Conservation (phyloP, 306 rosid genomes). For the Prunus armeniaca region DNA sequence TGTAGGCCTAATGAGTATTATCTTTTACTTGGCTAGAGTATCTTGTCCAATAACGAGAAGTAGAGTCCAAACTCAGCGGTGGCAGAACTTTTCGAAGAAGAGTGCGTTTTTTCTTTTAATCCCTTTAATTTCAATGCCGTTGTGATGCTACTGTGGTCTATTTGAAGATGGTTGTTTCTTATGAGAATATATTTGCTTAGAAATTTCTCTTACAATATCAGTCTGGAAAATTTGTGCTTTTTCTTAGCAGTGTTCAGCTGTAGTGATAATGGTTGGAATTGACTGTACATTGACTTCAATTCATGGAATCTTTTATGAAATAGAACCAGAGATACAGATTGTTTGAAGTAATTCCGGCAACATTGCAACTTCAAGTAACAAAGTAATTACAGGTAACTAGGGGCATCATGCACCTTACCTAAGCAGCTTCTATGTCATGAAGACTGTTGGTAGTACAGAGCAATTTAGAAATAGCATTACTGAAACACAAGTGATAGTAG, state of each 20-base stretch:
- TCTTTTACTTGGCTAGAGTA: background rate
- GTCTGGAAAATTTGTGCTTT: background rate
- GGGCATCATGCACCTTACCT: too few relatives aligned
- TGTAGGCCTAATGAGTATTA: background rate
- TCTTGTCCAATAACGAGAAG: background rate
- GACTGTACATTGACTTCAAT: too few relatives aligned
- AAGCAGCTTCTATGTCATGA: too few relatives aligned
- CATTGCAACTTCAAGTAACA: background rate
- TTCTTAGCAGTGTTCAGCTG: background rate
- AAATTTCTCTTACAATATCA: background rate
- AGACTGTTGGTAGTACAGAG: too few relatives aligned
- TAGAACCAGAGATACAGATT: too few relatives aligned
- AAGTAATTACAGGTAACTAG: too few relatives aligned
- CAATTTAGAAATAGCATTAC: too few relatives aligned
- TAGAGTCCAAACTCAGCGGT: background rate
- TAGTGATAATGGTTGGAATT: too few relatives aligned
- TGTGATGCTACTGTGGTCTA: background rate
- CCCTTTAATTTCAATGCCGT: background rate
- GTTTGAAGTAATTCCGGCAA: too few relatives aligned
- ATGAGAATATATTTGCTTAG: background rate
- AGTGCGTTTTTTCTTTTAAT: background rate
- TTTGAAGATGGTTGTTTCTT: background rate
- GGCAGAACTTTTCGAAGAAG: background rate
- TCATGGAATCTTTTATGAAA: too few relatives aligned
- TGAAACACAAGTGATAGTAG: too few relatives aligned